Evolutionary conservation across 2,329 filamentous ascomycete species (phyloP), one percentile per base, ranked within the genome.

Genomic region (Arthrobotrys iridis): DNA sequence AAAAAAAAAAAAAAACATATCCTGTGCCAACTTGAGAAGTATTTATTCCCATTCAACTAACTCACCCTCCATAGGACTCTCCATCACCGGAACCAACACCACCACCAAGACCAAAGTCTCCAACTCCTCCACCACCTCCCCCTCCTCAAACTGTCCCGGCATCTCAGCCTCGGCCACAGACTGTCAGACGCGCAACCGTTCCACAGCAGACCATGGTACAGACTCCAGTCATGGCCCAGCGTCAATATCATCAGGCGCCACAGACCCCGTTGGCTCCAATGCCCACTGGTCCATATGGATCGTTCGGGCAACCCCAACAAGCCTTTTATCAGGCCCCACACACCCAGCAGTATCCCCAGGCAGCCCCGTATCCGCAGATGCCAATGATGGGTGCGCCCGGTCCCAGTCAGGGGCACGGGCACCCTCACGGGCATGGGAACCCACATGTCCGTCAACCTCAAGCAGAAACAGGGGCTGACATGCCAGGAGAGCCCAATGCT

Each of bases 51-150:
- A 7, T 45, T 67, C 33, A 41, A 57, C 8, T 60, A 43, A 50
- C 45, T 48, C 46, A 68, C 10, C 13, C 50, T 18, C 24, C 30
- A 43, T 37, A 76, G 65, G 72, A 76, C 50, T 76, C 72, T 15
- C 65, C 58, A 2, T 71, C 72, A 4, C 72, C 72, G 22, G 65
- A 70, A 10, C 72, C 72, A 63, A 76, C 65, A 58, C 72, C 72
- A 40, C 72, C 72, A 3, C 72, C 72, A 6, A 63, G 46, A 50
- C 71, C 63, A 15, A 75, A 68, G 28, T 55, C 60, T 2, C 71
- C 71, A 35, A 75, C 71, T 7, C 71, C 71, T 10, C 68, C 68
- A 2, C 62, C 70, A 11, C 52, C 63, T 20, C 71, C 70, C 3
- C 70, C 71, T 24, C 57, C 52, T n/a, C 62, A 65, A 26, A 40